Percentiles rank a stretch among this genome's conserved stretches.
phyloP scores from a whole-genome alignment of 805 yeast genomes.

The Candida vartiovaarae region DNA sequence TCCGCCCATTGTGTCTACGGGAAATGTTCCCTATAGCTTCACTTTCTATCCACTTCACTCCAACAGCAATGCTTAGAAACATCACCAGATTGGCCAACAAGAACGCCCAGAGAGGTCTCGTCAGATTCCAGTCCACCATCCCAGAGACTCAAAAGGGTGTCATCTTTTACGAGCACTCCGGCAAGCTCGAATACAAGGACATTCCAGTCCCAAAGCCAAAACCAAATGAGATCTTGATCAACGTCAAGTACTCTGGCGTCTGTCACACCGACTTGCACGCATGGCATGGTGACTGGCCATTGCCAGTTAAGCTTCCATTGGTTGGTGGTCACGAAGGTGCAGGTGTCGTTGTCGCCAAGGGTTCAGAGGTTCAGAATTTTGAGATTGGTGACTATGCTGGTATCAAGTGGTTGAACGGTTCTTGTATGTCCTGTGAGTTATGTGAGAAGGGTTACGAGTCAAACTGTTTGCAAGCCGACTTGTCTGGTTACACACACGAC shows the following conservation, averaged over 20 bases:
- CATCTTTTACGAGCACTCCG: conserved; percentile 58
- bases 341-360: conserved; percentile 75
- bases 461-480: conserved; percentile 60
- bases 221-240: conserved; percentile 69
- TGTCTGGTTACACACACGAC: conserved; percentile 84
- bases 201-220: conserved; percentile 77
- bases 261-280: conserved; percentile 95
- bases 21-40: background rate
- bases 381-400: conserved; percentile 79
- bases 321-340: conserved; percentile 93
- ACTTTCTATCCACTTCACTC: background rate
- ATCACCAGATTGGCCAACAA: conserved; percentile 11
- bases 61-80: conserved; percentile 19
- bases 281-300: conserved; percentile 92
- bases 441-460: conserved; percentile 64
- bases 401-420: conserved; percentile 75
- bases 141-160: conserved; percentile 70
- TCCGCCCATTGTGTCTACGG: too few species aligned
- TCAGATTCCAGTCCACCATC: conserved; percentile 28
- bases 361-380: conserved; percentile 60
- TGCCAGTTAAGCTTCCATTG: conserved; percentile 63
- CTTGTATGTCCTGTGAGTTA: conserved; percentile 72
- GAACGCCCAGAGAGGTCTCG: conserved; percentile 9
- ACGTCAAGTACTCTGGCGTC: conserved; percentile 84
- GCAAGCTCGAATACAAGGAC: conserved; percentile 59